Evolutionary conservation across 768 basidiomycete genomes (phyloP), one percentile per base, ranked within the genome.

Genomic region (Termitomyces sp.): DNA sequence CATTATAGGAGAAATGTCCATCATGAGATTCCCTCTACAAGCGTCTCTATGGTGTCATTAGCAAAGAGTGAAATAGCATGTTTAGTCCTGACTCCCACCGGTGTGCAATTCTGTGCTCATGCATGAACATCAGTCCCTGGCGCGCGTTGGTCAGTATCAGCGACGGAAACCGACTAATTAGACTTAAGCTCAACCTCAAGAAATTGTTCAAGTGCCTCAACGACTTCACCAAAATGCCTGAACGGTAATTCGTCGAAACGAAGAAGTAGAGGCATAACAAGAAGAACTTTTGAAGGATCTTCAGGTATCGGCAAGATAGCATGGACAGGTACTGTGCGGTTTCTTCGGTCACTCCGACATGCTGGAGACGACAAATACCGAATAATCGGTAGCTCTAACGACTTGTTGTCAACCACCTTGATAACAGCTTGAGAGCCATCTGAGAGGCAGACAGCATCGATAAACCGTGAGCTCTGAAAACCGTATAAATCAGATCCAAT

Each of bases 51-150:
- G 26, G 3, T 5, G 46, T 29, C 46, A n/a, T 47, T 28, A 42
- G 22, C n/a, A 42, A 18, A 47, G 5, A 1, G 16, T 29, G 46
- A 47, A 47, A 47, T 47, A 7, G 29, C 12, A 49, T 29, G 8
- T 31, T 20, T n/a, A 33, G 3, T 9, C 10, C 13, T n/a, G 18
- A 5, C 5, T 10, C 28, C 12, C 18, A 56, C 55, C 28, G 26
- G 16, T 56, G 55, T 2, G 48, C 55, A 16, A 50, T 42, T 31
- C 48, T 26, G 20, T 56, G 55, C 29, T 56, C 18, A 42, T 56
- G 55, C 47, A 56, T 41, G 37, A 56, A 42, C 41, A 20, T 22
- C 10, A 45, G 24, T 5, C 44, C 44, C 44, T 45, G 12, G 13
- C 8, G 44, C 13, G 15, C 15, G n/a, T 24, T 26, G 12, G 13